phyloP scores from a whole-genome alignment of 345 rosid species.

The Boechera retrofracta region DNA sequence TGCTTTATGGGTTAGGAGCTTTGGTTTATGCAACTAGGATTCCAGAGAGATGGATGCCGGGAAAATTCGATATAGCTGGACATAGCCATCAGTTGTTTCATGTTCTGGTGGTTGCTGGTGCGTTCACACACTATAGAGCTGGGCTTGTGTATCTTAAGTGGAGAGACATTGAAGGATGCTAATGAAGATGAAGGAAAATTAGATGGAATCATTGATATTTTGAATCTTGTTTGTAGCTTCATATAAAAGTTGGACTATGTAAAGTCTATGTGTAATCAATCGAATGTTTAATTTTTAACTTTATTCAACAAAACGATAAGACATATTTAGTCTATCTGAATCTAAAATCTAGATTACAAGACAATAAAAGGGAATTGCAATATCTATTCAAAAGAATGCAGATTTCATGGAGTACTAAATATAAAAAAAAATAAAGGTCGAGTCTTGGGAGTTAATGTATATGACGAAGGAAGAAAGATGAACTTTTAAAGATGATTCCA shows the following conservation, averaged over 20 bases:
- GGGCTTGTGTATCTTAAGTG: slow-evolving; percentile 84
- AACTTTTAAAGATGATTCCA: background rate
- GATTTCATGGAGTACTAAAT: too few relatives aligned
- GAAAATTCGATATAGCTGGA: slow-evolving; percentile 93
- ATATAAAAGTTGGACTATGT: slow-evolving; percentile 25
- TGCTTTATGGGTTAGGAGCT: slow-evolving; percentile 73
- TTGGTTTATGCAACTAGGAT: slow-evolving; percentile 79
- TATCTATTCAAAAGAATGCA: too few relatives aligned
- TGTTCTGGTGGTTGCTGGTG: slow-evolving; percentile 83
- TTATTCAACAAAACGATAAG: background rate
- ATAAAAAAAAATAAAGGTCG: background rate
- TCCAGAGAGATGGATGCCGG: slow-evolving; percentile 96
- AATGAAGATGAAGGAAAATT: background rate
- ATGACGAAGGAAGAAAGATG: background rate
- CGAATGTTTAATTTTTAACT: background rate
- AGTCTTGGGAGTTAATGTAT: background rate
- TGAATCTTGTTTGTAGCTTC: slow-evolving; percentile 27
- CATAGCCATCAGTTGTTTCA: slow-evolving; percentile 96
- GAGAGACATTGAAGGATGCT: slow-evolving; percentile 76
- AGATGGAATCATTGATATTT: background rate
- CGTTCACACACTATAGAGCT: slow-evolving; percentile 81
- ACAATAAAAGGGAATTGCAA: too few relatives aligned
- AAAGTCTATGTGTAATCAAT: slow-evolving; percentile 34
- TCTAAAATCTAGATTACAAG: too few relatives aligned
- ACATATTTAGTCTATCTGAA: too few relatives aligned